Base-by-base conservation (phyloP, 331 rosid genomes). In the Malus hybrid region DNA sequence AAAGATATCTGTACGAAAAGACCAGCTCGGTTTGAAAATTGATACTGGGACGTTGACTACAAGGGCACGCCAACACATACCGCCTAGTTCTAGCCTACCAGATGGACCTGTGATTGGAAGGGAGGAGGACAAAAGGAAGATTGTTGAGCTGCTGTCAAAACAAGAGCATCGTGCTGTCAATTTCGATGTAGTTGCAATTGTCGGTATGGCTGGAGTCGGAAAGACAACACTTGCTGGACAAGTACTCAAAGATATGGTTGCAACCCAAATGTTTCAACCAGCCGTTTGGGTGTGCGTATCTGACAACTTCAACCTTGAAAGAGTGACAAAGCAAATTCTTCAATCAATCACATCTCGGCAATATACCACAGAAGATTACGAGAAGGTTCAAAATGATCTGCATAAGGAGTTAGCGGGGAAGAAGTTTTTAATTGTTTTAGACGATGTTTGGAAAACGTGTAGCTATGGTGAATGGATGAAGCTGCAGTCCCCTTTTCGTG, bases 251-350 rank as follows among this genome's bases (percentile, higher is more conserved):
- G 70, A 74, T 19, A 10, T 5, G n/a, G 8, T 0, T 5, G 32
- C 27, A 39, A 11, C 66, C 3, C 8, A 20, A 4, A n/a, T 20
- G 7, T 84, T 84, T 54, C 12, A 72, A 4, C n/a, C 57, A 2
- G 55, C 70, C 16, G 71, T 36, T 3, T 76, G 84, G 84, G 70
- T 76, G 22, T 67, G 79, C 62, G 81, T 71, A n/a, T 71, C 65
- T 13, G 52, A 71, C 13, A 33, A 71, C n/a, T 71, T 55, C 52
- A 19, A n/a, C 28, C 5, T 55, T 33, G 20, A 27, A 1, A 71
- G 65, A 5, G 50, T 55, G 20, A 55, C 75, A 31, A 55, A 33
- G 65, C 32, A 36, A 33, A 71, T 71, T 33, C 65, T 71, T 12
- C 22, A 71, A 59, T 71, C 50, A 52, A 4, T 54, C 18, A 19